These are phyloP conservation scores for Apiospora sp. DNA, from an alignment of 2,329 filamentous ascomycete species.

Conservation along the genomic window DNA sequence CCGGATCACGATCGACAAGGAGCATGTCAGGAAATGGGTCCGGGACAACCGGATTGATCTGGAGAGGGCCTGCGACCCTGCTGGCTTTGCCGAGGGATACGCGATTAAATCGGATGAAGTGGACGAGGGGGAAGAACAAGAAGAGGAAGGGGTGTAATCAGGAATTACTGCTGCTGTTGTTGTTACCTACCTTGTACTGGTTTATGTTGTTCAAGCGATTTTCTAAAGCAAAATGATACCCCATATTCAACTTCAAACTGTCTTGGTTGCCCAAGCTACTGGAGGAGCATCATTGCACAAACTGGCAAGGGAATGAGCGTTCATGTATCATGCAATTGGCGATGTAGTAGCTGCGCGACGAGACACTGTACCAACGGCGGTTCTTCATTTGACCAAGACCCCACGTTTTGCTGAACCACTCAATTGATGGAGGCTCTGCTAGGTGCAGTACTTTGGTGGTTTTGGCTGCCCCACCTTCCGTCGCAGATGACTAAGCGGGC, in stretches of 20 bases:
- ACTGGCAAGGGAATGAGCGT: too few relatives aligned
- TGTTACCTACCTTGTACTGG: not conserved
- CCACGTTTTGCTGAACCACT: too few relatives aligned
- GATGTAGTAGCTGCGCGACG: too few relatives aligned
- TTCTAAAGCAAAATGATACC: constrained; percentile 14
- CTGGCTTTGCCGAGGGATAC: constrained; percentile 77
- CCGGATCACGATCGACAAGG: constrained; percentile 61
- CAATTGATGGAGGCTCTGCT: too few relatives aligned
- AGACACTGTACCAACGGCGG: too few relatives aligned
- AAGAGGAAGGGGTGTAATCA: not conserved
- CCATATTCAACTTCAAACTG: not conserved
- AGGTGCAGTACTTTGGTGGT: not conserved
- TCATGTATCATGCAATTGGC: too few relatives aligned
- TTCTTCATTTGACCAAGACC: too few relatives aligned
- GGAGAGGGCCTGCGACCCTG: constrained; percentile 72
- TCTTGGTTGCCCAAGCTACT: not conserved
- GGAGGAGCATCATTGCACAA: not conserved
- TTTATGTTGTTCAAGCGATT: not conserved
- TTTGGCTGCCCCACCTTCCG: not conserved
- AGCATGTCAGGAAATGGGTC: constrained; percentile 72
- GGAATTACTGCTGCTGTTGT: not conserved
- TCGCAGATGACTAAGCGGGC: constrained; percentile 6
- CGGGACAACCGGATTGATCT: constrained; percentile 68
- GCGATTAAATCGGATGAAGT: constrained; percentile 54
- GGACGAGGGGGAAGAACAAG: constrained; percentile 42